Evolutionary conservation across 805 yeast genomes (phyloP).

Genomic region (Millerozyma acaciae): DNA sequence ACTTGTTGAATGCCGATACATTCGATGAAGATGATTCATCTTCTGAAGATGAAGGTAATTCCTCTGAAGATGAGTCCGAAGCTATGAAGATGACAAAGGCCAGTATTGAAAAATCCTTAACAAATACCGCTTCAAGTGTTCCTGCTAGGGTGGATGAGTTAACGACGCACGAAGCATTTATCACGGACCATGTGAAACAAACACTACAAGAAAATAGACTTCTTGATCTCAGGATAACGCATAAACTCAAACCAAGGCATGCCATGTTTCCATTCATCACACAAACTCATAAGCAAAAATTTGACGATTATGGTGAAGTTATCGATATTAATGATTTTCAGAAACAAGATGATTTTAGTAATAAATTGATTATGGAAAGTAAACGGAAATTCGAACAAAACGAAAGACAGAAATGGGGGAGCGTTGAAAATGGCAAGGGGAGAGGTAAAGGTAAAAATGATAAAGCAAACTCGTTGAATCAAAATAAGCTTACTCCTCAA

Average conservation of each 20-base stretch:
- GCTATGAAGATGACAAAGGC: slow-evolving; percentile 11
- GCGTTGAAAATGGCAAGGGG: slow-evolving; percentile 12
- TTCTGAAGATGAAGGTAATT: slow-evolving; percentile 24
- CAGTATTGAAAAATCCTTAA: slow-evolving; percentile 4
- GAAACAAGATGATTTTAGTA: slow-evolving; percentile 47
- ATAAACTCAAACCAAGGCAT: slow-evolving; percentile 46
- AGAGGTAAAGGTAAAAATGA: slow-evolving; percentile 17
- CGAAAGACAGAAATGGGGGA: slow-evolving; percentile 27
- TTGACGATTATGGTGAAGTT: slow-evolving; percentile 85
- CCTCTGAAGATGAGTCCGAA: slow-evolving; percentile 23
- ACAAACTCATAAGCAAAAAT: slow-evolving; percentile 44
- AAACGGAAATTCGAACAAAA: slow-evolving; percentile 33
- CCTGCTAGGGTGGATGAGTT: slow-evolving; percentile 23
- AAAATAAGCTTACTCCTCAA: slow-evolving; percentile 38
- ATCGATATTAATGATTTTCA: slow-evolving; percentile 64
- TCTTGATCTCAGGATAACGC: slow-evolving; percentile 49
- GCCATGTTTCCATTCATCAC: slow-evolving; percentile 75
- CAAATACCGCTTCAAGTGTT: slow-evolving; percentile 1
- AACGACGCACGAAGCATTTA: slow-evolving; percentile 38
- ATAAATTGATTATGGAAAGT: slow-evolving; percentile 33
- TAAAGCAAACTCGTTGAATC: slow-evolving; percentile 15
- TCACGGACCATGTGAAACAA: slow-evolving; percentile 34
- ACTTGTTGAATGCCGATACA: slow-evolving; percentile 33
- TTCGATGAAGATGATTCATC: slow-evolving; percentile 31
- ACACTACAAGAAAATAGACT: slow-evolving; percentile 42